Evolutionary conservation across 2,329 filamentous ascomycete genomes (phyloP), one percentile per base, ranked within the genome.

Genomic region (Colletotrichum euphorbiae): DNA sequence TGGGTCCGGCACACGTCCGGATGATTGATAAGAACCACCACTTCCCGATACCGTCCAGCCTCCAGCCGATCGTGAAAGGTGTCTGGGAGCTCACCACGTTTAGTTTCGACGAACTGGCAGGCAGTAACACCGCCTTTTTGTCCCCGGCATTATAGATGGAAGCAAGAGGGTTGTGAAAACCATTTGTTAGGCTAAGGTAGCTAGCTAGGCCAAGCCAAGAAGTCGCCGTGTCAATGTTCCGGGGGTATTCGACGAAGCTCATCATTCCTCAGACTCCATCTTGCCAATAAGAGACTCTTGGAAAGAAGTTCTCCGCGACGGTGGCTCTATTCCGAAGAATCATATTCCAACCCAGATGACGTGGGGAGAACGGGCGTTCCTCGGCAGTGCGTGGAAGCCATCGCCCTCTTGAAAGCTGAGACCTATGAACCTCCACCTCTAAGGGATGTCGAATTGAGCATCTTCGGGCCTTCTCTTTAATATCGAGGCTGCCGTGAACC

Each of bases 401-500:
- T 19, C 33, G 2, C 15, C 19, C n/a, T 15, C 61, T 43, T 9
- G 8, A 17, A 3, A 21, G 19, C 21, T 19, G 4, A 3, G 13
- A 13, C 3, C 31, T 43, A 3, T 21, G 11, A 21, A 38, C 13
- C 15, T n/a, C 8, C 8, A 31, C 15, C 17, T n/a, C 15, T 19
- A n/a, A n/a, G 3, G 3, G 21, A 8, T 12, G 19, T 11, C 12
- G 1, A 38, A 13, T 2, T 11, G 21, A 33, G 38, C 45, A 31
- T 24, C 28, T 50, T 68, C 61, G 61, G 61, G 46, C 61, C 65
- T 43, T 64, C 40, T 67, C 4, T 38, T 19, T 15, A 24, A 55
- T 13, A 19, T 3, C 46, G 21, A 65, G 11, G 46, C 31, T 42
- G 46, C 43, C 46, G 42, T 43, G 12, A 19, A 24, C 12, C 15